These are phyloP conservation scores for Tremellales sp. DNA, from an alignment of 1,284 basidiomycete genomes.

Conservation along the genomic window DNA sequence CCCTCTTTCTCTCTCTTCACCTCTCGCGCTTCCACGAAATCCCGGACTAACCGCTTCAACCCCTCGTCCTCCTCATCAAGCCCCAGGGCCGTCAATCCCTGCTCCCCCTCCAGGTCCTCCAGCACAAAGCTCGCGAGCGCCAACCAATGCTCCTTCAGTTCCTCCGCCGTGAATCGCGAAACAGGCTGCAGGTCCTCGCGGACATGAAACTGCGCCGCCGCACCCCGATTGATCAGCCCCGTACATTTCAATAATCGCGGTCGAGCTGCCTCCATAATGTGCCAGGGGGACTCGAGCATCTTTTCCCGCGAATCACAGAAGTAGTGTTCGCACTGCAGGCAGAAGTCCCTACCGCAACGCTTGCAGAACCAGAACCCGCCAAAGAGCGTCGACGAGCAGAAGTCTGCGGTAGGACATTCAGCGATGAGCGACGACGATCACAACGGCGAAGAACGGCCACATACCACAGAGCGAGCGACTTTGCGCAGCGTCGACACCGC, in stretches of 20 bases:
- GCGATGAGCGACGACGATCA: constrained; percentile 3
- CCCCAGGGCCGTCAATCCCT: constrained; percentile 24
- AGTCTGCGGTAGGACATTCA: constrained; percentile 57
- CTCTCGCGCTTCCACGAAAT: no score
- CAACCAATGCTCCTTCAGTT: constrained; percentile 55
- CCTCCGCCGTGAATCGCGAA: constrained; percentile 65
- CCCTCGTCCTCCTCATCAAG: constrained; percentile 20
- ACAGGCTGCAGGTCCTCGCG: constrained; percentile 67
- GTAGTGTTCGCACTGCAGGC: constrained; percentile 72
- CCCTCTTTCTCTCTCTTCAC: not conserved
- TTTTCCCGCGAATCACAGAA: constrained; percentile 63
- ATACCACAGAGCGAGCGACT: constrained; percentile 77
- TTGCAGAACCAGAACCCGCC: constrained; percentile 84
- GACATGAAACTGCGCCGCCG: constrained; percentile 30
- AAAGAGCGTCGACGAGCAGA: constrained; percentile 88
- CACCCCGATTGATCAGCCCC: no score
- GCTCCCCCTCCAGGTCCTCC: constrained; percentile 17
- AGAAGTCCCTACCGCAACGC: constrained; percentile 84
- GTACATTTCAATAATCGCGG: constrained; percentile 29
- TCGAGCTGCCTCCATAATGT: constrained; percentile 50
- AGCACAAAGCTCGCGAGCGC: constrained; percentile 33
- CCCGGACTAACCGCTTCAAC: no score
- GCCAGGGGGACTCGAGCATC: constrained; percentile 43
- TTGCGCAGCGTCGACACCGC: constrained; percentile 65
- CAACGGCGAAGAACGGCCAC: constrained; percentile 34